Conservation (phyloP, 352 stramenopile species). For the Halophytophthora polymorphica region DNA sequence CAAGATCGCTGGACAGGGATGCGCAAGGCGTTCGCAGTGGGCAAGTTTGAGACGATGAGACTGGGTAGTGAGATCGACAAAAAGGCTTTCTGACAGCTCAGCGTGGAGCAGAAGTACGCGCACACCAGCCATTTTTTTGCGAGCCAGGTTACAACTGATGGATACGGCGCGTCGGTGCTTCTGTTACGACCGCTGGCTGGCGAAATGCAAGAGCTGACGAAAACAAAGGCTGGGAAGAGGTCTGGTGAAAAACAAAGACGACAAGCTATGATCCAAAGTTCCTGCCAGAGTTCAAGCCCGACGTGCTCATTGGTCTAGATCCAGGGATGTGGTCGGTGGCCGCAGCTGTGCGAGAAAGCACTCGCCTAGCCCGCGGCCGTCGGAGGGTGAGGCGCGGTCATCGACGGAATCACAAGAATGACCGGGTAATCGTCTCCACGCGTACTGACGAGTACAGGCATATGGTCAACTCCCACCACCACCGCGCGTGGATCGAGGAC, state of each 20-base stretch:
- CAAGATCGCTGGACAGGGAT: slow-evolving; percentile 1
- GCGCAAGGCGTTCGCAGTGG: background rate
- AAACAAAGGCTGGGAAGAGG: background rate
- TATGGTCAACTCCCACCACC: slow-evolving; percentile 1
- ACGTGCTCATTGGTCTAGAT: slow-evolving; percentile 4
- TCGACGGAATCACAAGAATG: slow-evolving; percentile 2
- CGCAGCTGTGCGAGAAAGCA: slow-evolving; percentile 1
- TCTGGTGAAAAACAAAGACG: background rate
- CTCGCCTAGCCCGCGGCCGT: background rate
- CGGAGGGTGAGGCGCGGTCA: background rate
- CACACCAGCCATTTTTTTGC: slow-evolving; percentile 4
- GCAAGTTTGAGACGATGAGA: slow-evolving; percentile 2
- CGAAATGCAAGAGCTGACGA: too few relatives aligned
- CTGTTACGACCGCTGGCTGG: slow-evolving; percentile 7
- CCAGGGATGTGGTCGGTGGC: slow-evolving; percentile 2
- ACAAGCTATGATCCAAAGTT: background rate
- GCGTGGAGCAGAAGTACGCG: slow-evolving; percentile 1
- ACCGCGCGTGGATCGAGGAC: slow-evolving; percentile 1
- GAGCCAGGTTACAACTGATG: slow-evolving; percentile 6
- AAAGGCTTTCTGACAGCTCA: background rate
- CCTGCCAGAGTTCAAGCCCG: background rate
- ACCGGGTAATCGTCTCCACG: slow-evolving; percentile 1
- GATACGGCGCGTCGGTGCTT: slow-evolving; percentile 5
- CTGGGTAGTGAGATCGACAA: background rate
- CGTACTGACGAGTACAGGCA: slow-evolving; percentile 1